phyloP scores from a whole-genome alignment of 108 stramenopile genomes.

The Discostella pseudostelligera region DNA sequence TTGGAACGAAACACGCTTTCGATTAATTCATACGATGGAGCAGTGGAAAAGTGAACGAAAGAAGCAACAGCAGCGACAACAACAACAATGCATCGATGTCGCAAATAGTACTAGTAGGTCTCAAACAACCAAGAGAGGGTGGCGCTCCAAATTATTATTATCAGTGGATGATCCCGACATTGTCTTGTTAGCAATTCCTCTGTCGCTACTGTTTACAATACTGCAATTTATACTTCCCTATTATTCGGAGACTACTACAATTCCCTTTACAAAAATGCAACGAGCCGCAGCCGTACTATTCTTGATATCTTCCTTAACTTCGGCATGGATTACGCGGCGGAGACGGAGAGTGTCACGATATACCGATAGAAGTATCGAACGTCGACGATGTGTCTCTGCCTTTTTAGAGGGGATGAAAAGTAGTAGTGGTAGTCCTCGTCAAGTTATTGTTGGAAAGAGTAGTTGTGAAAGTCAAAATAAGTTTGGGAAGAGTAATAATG shows the following conservation, averaged over 20 bases:
- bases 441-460: no score
- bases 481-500: not conserved
- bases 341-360: conserved; percentile 33
- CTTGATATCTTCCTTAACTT: conserved; percentile 21
- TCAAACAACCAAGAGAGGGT: not conserved
- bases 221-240: conserved; percentile 24
- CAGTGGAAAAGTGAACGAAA: conserved; percentile 13
- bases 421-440: no score
- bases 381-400: conserved; percentile 34
- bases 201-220: conserved; percentile 9
- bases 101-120: not conserved
- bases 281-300: conserved; percentile 26
- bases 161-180: conserved; percentile 32
- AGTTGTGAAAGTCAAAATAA: not conserved
- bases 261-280: conserved; percentile 23
- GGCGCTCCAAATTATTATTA: not conserved
- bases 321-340: conserved; percentile 23
- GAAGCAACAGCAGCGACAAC: not conserved
- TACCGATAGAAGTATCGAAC: conserved; percentile 33
- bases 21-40: conserved; percentile 21
- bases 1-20: conserved; percentile 30
- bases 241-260: not conserved
- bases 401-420: conserved; percentile 39
- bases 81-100: conserved; percentile 7
- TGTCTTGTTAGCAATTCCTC: conserved; percentile 19